A percentile compares a stretch with the other conserved stretches of the same genome.
Conservation (phyloP, 2,329 filamentous ascomycete genomes). For the Neopestalotiopsis rosae region DNA sequence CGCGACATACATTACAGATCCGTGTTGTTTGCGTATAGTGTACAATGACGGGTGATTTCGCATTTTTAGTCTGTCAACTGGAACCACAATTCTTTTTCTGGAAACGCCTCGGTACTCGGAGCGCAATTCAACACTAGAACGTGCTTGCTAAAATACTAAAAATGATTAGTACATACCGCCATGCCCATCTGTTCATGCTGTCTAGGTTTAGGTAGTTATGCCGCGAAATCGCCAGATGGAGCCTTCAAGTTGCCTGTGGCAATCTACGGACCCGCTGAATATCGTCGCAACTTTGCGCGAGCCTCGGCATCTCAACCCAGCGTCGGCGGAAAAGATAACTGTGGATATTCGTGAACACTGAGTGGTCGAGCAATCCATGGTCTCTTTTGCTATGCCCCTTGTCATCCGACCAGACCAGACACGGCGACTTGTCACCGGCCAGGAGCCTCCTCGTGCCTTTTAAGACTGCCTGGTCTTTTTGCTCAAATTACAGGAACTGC, state of each 20-base stretch:
- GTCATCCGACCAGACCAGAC: not conserved
- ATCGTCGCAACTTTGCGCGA: not conserved
- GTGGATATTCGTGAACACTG: constrained; percentile 6
- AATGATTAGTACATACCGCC: not conserved
- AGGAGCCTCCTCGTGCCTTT: constrained; percentile 3
- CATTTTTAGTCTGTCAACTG: not conserved
- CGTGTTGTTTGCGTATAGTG: too few relatives aligned
- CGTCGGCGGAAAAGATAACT: constrained; percentile 3
- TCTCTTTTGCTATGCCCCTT: constrained; percentile 1
- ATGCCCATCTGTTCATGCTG: not conserved
- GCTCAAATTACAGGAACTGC: not conserved
- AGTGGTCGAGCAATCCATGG: not conserved
- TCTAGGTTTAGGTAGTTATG: not conserved
- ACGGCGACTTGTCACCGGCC: not conserved
- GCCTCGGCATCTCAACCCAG: constrained; percentile 12
- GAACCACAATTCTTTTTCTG: not conserved
- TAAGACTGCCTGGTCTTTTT: constrained; percentile 9
- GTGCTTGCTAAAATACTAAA: not conserved
- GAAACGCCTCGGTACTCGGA: constrained; percentile 3
- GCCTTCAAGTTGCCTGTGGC: constrained; percentile 3
- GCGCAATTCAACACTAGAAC: not conserved
- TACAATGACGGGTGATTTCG: not conserved
- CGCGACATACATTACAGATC: too few relatives aligned
- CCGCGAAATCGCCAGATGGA: constrained; percentile 11
- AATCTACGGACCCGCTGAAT: constrained; percentile 14